Evolutionary conservation across 495 filamentous ascomycete species (phyloP).

Genomic region (Beverwykella pulmonaria): DNA sequence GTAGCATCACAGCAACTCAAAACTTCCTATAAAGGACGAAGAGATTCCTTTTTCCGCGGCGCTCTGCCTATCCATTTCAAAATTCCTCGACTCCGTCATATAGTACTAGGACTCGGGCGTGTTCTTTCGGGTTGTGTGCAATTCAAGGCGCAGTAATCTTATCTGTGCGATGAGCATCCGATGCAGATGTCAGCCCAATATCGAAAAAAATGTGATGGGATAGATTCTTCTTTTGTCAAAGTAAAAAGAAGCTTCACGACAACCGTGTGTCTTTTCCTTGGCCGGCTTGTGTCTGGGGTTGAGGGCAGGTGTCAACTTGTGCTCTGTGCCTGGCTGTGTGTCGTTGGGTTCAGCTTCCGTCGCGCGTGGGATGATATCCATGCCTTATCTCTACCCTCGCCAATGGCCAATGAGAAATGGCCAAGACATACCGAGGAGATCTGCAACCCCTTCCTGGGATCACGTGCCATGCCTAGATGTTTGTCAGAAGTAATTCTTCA

Average conservation of each 20-base stretch:
- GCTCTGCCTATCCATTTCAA: neutral
- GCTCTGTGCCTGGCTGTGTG: neutral
- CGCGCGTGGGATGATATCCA: constrained; percentile 20
- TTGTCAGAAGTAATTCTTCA: neutral
- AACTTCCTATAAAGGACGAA: constrained; percentile 4
- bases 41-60: constrained; percentile 26
- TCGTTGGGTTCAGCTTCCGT: constrained; percentile 21
- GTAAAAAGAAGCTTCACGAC: constrained; percentile 15
- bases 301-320: neutral
- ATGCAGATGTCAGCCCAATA: neutral
- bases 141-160: constrained; percentile 1
- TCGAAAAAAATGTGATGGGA: neutral
- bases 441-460: neutral
- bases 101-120: neutral
- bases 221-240: neutral
- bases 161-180: constrained; percentile 4
- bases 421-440: constrained; percentile 21
- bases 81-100: neutral
- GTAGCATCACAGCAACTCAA: neutral
- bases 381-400: constrained; percentile 24
- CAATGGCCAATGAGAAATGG: constrained; percentile 6
- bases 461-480: neutral
- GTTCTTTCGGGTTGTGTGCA: too few species aligned
- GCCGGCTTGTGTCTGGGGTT: neutral
- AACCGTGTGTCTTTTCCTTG: constrained; percentile 10